These are phyloP conservation scores for Apiotrichum gracile DNA, from an alignment of 1,284 basidiomycete species.

Conservation along the genomic window DNA sequence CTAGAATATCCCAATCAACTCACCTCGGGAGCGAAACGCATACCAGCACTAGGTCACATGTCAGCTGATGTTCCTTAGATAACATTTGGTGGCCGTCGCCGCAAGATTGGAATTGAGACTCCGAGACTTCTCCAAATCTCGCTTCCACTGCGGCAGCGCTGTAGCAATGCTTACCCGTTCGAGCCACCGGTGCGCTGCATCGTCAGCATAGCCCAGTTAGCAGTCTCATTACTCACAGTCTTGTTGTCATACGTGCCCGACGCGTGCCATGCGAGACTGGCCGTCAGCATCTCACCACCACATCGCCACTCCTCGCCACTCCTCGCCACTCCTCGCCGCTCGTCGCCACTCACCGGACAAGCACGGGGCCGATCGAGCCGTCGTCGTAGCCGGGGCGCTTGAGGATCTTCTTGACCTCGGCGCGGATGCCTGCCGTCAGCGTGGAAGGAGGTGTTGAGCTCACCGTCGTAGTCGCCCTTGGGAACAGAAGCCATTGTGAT, in stretches of 20 bases:
- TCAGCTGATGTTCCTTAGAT: background rate
- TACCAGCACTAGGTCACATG: constrained; percentile 18
- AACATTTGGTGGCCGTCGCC: background rate
- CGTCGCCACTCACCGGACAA: constrained; percentile 33
- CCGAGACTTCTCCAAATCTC: no score
- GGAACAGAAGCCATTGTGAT: constrained; percentile 28
- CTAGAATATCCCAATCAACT: background rate
- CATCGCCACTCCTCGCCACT: background rate
- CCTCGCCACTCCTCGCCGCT: background rate
- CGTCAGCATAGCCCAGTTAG: background rate
- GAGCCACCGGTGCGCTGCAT: constrained; percentile 51
- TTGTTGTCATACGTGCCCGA: constrained; percentile 48
- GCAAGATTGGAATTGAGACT: no score
- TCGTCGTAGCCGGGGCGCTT: constrained; percentile 47
- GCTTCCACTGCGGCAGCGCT: background rate
- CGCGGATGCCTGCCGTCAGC: no score
- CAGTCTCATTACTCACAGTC: constrained; percentile 24
- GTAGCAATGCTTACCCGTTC: constrained; percentile 43
- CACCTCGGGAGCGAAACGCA: constrained; percentile 50
- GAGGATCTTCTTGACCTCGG: constrained; percentile 42
- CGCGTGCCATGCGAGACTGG: constrained; percentile 54
- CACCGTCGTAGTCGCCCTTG: constrained; percentile 38
- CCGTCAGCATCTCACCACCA: background rate
- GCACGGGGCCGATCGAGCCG: constrained; percentile 44
- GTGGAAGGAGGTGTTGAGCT: no score